Evolutionary conservation across 2,329 filamentous ascomycete species (phyloP).

Genomic region (Cytospora chrysosperma): DNA sequence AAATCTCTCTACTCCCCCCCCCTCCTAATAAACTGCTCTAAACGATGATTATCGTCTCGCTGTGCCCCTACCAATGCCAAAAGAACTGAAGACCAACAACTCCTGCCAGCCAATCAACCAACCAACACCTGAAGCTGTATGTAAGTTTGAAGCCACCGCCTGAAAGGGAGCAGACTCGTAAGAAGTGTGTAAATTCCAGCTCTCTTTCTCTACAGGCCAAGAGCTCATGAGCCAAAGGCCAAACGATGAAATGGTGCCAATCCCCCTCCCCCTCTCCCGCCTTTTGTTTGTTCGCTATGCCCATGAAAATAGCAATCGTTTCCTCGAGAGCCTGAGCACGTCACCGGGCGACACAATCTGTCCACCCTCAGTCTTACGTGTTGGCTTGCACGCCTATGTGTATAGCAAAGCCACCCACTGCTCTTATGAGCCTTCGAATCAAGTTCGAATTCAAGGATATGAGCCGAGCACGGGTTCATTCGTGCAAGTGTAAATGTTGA

Average conservation of each 20-base stretch:
- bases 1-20: neutral
- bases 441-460: constrained; percentile 4
- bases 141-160: neutral
- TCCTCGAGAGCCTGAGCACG: neutral
- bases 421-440: neutral
- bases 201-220: neutral
- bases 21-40: constrained; percentile 2
- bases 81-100: neutral
- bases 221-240: neutral
- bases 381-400: constrained; percentile 5
- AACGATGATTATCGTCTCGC: constrained; percentile 1
- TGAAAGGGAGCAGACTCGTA: neutral
- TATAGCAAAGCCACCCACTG: neutral
- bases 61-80: constrained; percentile 4
- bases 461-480: constrained; percentile 36
- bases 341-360: neutral
- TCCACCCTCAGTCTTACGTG: neutral
- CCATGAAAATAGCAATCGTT: neutral
- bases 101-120: neutral
- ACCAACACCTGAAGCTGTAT: neutral
- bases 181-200: neutral
- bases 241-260: constrained; percentile 5
- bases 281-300: no score
- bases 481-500: constrained; percentile 81
- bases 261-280: no score